Evolutionary conservation across 257 asterid species (phyloP).

Genomic region (Ophiorrhiza pumila): DNA sequence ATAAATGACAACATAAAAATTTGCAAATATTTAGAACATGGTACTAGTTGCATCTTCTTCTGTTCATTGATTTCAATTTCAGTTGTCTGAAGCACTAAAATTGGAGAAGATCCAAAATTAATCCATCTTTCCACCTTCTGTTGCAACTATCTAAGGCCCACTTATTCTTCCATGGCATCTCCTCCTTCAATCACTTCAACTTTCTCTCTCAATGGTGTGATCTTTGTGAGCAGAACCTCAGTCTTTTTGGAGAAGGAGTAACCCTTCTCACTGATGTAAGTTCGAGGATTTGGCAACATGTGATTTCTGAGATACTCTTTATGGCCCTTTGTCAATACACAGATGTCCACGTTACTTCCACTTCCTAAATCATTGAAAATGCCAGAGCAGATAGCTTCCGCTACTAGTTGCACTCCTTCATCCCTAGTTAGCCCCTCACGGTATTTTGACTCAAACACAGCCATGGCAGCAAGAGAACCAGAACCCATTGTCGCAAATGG

Average conservation of each 20-base stretch:
- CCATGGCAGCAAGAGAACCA: slow-evolving; percentile 98
- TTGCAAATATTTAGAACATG: too few species aligned
- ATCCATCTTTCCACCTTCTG: too few species aligned
- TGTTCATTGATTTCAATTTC: too few species aligned
- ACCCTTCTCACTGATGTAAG: slow-evolving; percentile 66
- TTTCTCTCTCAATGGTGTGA: slow-evolving; percentile 64
- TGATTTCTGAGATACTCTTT: slow-evolving; percentile 72
- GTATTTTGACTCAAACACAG: slow-evolving; percentile 76
- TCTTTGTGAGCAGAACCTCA: slow-evolving; percentile 76
- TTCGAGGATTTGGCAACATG: slow-evolving; percentile 73
- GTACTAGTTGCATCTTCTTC: too few species aligned
- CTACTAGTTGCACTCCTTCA: slow-evolving; percentile 76
- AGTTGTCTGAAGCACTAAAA: too few species aligned
- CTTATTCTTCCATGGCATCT: slow-evolving; percentile 83
- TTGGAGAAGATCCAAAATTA: too few species aligned
- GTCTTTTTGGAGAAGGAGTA: slow-evolving; percentile 69
- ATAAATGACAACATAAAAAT: too few species aligned
- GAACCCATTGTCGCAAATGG: slow-evolving; percentile 98
- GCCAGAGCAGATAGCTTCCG: slow-evolving; percentile 88
- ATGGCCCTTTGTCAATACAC: slow-evolving; percentile 83
- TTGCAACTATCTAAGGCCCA: too few species aligned
- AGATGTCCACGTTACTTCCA: slow-evolving; percentile 90
- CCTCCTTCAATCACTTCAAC: slow-evolving; percentile 77
- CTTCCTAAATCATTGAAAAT: slow-evolving; percentile 90
- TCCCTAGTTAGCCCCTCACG: slow-evolving; percentile 73